Conservation (phyloP, 768 basidiomycete genomes). For the Suillus occidentalis region DNA sequence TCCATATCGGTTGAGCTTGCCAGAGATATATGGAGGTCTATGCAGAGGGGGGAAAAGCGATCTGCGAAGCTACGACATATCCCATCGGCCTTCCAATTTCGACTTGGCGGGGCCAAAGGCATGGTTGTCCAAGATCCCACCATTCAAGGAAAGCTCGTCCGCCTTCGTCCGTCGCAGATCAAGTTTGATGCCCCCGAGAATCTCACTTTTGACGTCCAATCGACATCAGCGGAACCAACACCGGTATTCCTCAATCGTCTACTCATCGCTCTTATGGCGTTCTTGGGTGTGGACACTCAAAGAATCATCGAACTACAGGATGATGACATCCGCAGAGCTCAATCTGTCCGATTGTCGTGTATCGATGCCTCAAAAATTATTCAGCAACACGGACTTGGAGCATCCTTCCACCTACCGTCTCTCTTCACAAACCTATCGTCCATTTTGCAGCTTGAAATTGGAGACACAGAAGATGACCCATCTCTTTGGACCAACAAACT, state of each 20-base stretch:
- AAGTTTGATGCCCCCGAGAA: slow-evolving; percentile 59
- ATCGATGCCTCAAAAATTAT: slow-evolving; percentile 39
- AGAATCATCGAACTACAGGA: slow-evolving; percentile 41
- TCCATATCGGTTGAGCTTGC: slow-evolving; percentile 41
- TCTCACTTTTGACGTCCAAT: slow-evolving; percentile 47
- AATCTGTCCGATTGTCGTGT: slow-evolving; percentile 34
- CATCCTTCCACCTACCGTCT: slow-evolving; percentile 45
- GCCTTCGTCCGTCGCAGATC: slow-evolving; percentile 54
- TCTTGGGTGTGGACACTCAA: slow-evolving; percentile 35
- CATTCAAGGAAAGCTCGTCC: slow-evolving; percentile 35
- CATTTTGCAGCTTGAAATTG: slow-evolving; percentile 32
- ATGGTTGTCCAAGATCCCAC: slow-evolving; percentile 45
- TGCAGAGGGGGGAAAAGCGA: slow-evolving; percentile 30
- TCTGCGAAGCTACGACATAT: slow-evolving; percentile 13
- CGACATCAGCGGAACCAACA: slow-evolving; percentile 44
- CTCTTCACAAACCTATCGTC: slow-evolving; percentile 38
- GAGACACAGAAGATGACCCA: slow-evolving; percentile 8
- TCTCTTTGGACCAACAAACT: slow-evolving; percentile 33
- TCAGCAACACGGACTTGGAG: slow-evolving; percentile 44
- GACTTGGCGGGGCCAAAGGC: slow-evolving; percentile 48
- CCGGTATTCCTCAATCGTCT: slow-evolving; percentile 47
- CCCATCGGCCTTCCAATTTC: slow-evolving; percentile 46
- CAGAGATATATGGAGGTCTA: slow-evolving; percentile 33
- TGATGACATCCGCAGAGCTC: slow-evolving; percentile 36
- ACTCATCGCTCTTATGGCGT: slow-evolving; percentile 48